Evolutionary conservation across 1,139 yeast genomes (phyloP).

Genomic region (Candida freyschussii): DNA sequence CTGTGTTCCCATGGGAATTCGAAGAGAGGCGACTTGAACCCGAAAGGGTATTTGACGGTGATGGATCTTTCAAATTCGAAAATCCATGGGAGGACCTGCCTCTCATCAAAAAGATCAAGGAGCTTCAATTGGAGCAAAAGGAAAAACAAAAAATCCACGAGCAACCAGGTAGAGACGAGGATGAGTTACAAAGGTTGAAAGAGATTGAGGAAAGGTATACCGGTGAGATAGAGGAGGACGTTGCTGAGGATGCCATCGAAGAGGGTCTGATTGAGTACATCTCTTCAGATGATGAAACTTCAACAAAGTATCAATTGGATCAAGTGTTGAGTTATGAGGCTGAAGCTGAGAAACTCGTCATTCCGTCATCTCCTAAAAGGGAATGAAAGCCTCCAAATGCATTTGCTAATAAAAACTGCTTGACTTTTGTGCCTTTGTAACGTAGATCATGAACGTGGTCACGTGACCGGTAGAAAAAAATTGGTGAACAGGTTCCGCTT

Average conservation of each 20-base stretch:
- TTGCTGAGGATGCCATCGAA: constrained; percentile 6
- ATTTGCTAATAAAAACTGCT: no score
- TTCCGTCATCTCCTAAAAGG: no score
- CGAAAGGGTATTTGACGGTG: constrained; percentile 18
- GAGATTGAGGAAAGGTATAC: constrained; percentile 19
- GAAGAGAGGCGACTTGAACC: constrained; percentile 14
- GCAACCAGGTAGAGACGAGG: constrained; percentile 4
- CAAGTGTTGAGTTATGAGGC: no score
- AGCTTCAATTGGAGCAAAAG: constrained; percentile 9
- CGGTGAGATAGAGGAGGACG: constrained; percentile 11
- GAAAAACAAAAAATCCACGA: constrained; percentile 5
- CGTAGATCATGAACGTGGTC: no score
- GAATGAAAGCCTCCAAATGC: no score
- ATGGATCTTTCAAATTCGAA: constrained; percentile 9
- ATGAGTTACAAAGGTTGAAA: constrained; percentile 16
- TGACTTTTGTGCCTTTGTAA: no score
- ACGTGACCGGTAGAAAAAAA: no score
- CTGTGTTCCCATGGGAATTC: constrained; percentile 28
- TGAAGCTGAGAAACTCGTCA: no score
- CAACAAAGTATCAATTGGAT: no score
- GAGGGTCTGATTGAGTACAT: constrained; percentile 1
- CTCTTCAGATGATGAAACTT: background rate
- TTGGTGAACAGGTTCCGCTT: no score
- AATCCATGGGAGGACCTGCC: constrained; percentile 22
- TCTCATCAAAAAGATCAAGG: constrained; percentile 19